Evolutionary conservation across 139 green algal species (phyloP), one percentile per base, ranked within the genome.

Genomic region (Coelastrella sp.): DNA sequence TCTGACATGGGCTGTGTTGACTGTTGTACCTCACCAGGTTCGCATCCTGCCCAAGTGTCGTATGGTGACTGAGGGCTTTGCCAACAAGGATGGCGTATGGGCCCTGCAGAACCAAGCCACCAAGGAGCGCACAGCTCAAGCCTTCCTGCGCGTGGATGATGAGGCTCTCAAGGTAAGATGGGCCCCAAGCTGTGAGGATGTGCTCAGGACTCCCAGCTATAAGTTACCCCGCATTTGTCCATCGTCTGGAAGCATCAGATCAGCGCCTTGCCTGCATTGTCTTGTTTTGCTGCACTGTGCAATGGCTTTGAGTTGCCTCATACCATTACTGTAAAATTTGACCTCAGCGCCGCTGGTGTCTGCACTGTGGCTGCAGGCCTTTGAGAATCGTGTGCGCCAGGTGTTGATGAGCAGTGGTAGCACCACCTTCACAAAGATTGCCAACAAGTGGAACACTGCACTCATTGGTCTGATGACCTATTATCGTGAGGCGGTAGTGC

Each of bases 401-500:
- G 93, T 99, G 67, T 92, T 99, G 69, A 99, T 99, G 98, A 98
- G 92, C 30, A 97, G 91, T 34, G 98, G 98, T 80, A 93, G 92
- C 82, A 99, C 97, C 79, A 99, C 97, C 45, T 99, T 99, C 93
- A 99, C 97, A 83, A 99, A 99, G 95, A 98, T 99, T 74, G 98
- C 94, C 71, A 99, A 99, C 95, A 99, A 99, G 93, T 98, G 97
- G 96, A 99, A 99, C 93, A 99, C 96, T 21, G 96, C 96, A 45
- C 94, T 99, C 8, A 99, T 99, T 88, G 97, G 96, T 5, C 91
- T 99, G 57, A 98, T 99, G 95, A 98, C 96, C 0, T 99, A 99
- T 91, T 99, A 98, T 92, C 90, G 93, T 83, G 85, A 96, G 88
- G 90, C 90, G 1, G 88, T 91, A 50, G 85, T 99, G 80, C 97